Percentiles rank a stretch among this genome's conserved stretches.
Conservation (phyloP, 2,329 filamentous ascomycete genomes). For the Zasmidium cellare region DNA sequence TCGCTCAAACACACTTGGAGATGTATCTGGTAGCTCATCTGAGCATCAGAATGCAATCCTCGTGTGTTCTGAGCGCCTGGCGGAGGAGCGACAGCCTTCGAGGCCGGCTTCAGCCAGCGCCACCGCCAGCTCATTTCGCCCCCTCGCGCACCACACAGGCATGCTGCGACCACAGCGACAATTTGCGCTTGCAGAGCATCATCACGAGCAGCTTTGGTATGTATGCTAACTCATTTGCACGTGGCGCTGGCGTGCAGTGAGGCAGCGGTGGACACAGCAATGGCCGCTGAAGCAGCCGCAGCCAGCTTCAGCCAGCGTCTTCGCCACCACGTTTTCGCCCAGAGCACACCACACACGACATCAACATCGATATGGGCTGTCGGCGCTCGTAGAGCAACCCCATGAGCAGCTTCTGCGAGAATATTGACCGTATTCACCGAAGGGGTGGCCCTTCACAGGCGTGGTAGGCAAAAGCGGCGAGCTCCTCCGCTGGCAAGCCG, state of each 20-base stretch:
- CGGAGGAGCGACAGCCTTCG: slow-evolving; percentile 2
- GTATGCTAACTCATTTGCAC: neutral
- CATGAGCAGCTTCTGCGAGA: neutral
- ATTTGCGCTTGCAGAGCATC: neutral
- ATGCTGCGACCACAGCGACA: neutral
- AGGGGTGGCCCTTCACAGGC: neutral
- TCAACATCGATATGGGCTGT: neutral
- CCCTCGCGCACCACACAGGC: neutral
- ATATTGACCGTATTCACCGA: neutral
- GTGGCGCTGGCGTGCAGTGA: neutral
- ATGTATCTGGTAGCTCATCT: neutral
- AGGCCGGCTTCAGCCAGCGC: neutral
- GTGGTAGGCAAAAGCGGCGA: neutral
- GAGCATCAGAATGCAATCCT: slow-evolving; percentile 3
- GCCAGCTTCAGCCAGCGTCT: neutral
- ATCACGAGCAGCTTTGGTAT: neutral
- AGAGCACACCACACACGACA: neutral
- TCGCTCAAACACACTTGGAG: neutral
- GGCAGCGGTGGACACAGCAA: neutral
- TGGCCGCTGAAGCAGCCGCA: neutral
- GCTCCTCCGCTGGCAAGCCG: neutral
- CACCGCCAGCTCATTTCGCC: slow-evolving; percentile 1
- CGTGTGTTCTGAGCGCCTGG: neutral
- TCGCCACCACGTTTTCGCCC: slow-evolving; percentile 1
- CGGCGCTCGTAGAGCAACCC: neutral